Evolutionary conservation across 495 filamentous ascomycete genomes (phyloP), one percentile per base, ranked within the genome.

Genomic region (Penicillium herquei): DNA sequence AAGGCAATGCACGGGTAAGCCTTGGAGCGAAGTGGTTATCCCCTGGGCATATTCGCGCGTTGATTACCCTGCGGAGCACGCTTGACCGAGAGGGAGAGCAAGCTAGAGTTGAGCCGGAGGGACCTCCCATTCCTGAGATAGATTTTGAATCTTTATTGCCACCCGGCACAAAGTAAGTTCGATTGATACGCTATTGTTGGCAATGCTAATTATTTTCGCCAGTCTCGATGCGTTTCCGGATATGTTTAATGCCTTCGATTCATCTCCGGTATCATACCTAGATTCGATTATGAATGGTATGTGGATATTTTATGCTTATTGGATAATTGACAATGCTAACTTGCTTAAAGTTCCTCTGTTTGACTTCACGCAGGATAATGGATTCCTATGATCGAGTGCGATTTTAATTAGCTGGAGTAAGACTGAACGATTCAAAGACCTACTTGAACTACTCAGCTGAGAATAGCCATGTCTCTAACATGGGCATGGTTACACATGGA

Each of bases 231-330:
- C 47, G 9, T 55, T 54, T 39, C 17, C 56, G 13, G 54, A 66
- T 11, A 51, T 54, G 43, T 13, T 47, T 17, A 52, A 65, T 44
- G 52, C 55, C 7, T 37, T 63, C 10, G 58, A 61, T 31, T 60
- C 65, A 8, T 73, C 70, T 3, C 71, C 71, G 5, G 52, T 67
- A 11, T 58, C 69, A 4, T 74, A 70, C 32, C 57, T 74, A 5
- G 71, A 74, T 31, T 69, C 66, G 4, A 72, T 74, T 7, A 74
- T 74, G 71, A 74, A 74, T 31, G 67, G 69, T 69, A 59, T 7
- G 64, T 48, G 4, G 17, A 7, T 7, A 10, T 39, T 9, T 18
- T 6, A 5, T 37, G 0, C 7, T 18, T 7, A 26, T 41, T 5
- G 5, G 8, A 14, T 9, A 47, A n/a, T n/a, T n/a, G n/a, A n/a